Base-by-base conservation (phyloP, 352 stramenopile genomes). In the Phytophthora brassicae region DNA sequence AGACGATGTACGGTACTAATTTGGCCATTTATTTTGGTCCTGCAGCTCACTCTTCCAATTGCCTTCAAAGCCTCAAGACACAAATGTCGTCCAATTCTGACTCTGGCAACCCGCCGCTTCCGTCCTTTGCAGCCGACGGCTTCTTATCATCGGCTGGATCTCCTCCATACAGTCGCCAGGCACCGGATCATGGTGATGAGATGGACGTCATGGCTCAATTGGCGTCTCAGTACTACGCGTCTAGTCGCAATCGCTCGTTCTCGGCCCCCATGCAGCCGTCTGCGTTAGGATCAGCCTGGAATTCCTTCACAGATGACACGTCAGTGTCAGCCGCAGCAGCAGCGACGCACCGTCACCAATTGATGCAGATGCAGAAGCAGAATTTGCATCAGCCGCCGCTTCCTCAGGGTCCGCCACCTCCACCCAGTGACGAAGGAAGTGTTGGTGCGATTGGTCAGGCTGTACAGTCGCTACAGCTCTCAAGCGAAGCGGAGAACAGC, bases 131-230 rank as follows among this genome's bases (percentile, higher is more conserved):
- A 14, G 59, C 63, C 26, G 59, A 73, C 48, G 47, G 45, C 52
- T 76, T 74, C 56, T 56, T 72, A 23, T 53, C 59, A 6, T 69
- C 66, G 24, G 49, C 69, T 11, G 52, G 55, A 9, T 72, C 68
- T 13, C 58, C 64, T 20, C 44, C 53, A 7, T 73, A 73, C 52
- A 68, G 24, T 6, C 68, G 64, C 66, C 68, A 64, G 8, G 26
- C 26, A 31, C 8, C 26, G 43, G 56, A 42, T 42, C 49, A 60
- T 42, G 54, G 33, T 19, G 60, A 70, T 22, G 80, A 86, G 56
- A 81, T 92, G 64, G 84, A 93, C 58, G 80, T 93, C 28, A 91
- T 93, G 82, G 81, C 84, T 43, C 84, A 93, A 64, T 57, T 93
- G 29, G 84, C 84, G 33, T 92, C 80, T 33, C 83, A 92, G 66